Conservation (phyloP, 2,329 filamentous ascomycete species). For the Xylaria sp. region DNA sequence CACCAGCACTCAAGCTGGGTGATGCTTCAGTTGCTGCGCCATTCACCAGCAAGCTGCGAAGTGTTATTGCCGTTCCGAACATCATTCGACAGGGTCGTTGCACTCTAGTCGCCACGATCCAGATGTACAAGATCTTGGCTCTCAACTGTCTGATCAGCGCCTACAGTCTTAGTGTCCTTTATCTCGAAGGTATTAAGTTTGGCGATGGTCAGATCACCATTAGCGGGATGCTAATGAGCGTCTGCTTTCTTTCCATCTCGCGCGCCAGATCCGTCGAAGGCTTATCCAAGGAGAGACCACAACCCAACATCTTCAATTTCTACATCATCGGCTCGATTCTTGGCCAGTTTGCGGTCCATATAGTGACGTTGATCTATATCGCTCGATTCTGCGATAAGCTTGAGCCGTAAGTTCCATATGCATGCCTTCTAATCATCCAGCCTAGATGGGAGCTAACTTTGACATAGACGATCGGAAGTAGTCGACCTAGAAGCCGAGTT, state of each 20-base stretch:
- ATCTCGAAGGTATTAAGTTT: constrained; percentile 98
- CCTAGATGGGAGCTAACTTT: constrained; percentile 33
- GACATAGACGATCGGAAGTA: constrained; percentile 52
- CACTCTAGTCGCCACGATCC: constrained; percentile 95
- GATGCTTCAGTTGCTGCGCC: constrained; percentile 96
- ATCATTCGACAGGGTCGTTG: constrained; percentile 97
- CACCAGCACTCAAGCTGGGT: constrained; percentile 93
- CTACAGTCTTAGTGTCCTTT: constrained; percentile 94
- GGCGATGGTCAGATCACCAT: constrained; percentile 98
- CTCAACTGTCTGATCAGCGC: constrained; percentile 97
- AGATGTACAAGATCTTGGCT: constrained; percentile 99
- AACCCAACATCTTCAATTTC: constrained; percentile 98
- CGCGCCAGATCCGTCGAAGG: constrained; percentile 94
- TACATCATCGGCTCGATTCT: constrained; percentile 99
- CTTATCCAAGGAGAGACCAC: constrained; percentile 92
- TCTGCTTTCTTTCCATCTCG: constrained; percentile 99
- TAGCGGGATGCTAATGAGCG: constrained; percentile 99
- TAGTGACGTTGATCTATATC: constrained; percentile 91
- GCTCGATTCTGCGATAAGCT: constrained; percentile 84
- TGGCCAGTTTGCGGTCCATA: constrained; percentile 95
- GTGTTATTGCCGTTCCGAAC: constrained; percentile 95
- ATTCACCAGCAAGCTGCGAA: constrained; percentile 96
- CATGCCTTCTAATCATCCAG: background rate
- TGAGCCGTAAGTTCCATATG: constrained; percentile 71
- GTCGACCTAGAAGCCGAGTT: constrained; percentile 96